Conservation (phyloP, 805 yeast species). For the Metschnikowia drakensbergensis region DNA sequence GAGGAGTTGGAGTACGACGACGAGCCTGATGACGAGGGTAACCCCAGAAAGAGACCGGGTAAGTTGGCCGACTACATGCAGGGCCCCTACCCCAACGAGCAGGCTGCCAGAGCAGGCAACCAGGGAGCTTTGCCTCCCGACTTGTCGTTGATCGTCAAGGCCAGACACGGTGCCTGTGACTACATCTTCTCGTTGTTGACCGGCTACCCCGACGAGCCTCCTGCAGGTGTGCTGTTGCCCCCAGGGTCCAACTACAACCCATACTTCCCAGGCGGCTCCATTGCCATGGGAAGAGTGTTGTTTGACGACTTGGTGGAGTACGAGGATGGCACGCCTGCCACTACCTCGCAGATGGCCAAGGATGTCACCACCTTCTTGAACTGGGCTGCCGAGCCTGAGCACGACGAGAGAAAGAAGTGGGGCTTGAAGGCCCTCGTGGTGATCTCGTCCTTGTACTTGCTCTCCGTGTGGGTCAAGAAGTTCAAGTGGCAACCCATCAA, state of each 20-base stretch:
- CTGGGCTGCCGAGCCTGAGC: constrained; percentile 99
- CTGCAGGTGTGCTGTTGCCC: constrained; percentile 93
- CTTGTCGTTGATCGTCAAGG: constrained; percentile 93
- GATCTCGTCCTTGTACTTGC: constrained; percentile 70
- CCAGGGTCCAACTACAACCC: constrained; percentile 98
- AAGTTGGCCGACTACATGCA: constrained; percentile 94
- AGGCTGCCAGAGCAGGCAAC: constrained; percentile 99
- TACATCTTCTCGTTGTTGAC: constrained; percentile 92
- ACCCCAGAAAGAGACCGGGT: constrained; percentile 97
- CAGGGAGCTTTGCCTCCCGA: constrained; percentile 99
- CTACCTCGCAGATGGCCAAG: constrained; percentile 99
- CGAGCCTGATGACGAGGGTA: constrained; percentile 94
- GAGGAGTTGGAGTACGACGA: constrained; percentile 97
- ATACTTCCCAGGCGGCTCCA: constrained; percentile 99
- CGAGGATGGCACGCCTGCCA: constrained; percentile 98
- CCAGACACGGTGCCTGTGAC: constrained; percentile 97
- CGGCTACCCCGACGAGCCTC: constrained; percentile 98
- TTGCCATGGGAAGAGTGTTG: constrained; percentile 98
- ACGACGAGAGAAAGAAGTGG: constrained; percentile 93
- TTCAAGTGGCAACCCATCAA: constrained; percentile 97
- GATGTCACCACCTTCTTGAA: constrained; percentile 93
- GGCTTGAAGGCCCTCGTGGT: constrained; percentile 91
- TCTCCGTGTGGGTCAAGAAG: constrained; percentile 89
- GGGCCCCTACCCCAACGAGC: constrained; percentile 94
- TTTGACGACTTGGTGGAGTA: constrained; percentile 96